phyloP scores from a whole-genome alignment of 2,329 filamentous ascomycete genomes.

The Colletotrichum godetiae region DNA sequence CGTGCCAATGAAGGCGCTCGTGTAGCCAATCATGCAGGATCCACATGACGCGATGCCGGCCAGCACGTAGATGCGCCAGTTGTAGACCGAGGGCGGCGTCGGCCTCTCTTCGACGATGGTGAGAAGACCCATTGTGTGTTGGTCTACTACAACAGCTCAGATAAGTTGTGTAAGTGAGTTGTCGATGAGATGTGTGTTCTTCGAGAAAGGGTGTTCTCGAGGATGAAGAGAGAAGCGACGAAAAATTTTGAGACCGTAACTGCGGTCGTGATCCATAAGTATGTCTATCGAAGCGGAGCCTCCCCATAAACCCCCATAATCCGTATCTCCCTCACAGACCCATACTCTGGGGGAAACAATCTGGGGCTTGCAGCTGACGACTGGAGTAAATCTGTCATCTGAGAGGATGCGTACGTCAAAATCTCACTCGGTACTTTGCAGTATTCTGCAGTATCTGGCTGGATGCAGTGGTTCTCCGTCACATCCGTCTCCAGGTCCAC shows the following conservation, averaged over 20 bases:
- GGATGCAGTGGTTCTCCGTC: not conserved
- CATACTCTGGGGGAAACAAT: not conserved
- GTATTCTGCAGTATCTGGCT: not conserved
- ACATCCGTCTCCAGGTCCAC: not conserved
- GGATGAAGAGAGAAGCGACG: not conserved
- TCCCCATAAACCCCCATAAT: not conserved
- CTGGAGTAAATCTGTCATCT: not conserved
- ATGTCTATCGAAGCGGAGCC: not conserved
- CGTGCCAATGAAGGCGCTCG: slow-evolving; percentile 73
- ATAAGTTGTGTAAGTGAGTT: not conserved
- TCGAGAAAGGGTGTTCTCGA: not conserved
- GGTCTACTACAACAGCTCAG: too few relatives aligned
- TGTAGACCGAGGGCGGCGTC: slow-evolving; percentile 51
- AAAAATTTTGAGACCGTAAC: not conserved
- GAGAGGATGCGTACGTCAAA: not conserved
- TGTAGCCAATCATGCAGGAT: slow-evolving; percentile 54
- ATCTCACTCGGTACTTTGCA: not conserved
- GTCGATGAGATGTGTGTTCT: not conserved
- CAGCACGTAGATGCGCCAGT: slow-evolving; percentile 47
- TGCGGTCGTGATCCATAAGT: not conserved
- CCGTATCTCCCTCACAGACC: not conserved
- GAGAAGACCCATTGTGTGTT: slow-evolving; percentile 42
- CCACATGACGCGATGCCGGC: slow-evolving; percentile 50
- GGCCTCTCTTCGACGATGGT: slow-evolving; percentile 49
- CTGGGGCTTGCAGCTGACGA: not conserved